Evolutionary conservation across 192 early-diverging fungal species (phyloP).

Genomic region (Phlyctochytrium bullatum): DNA sequence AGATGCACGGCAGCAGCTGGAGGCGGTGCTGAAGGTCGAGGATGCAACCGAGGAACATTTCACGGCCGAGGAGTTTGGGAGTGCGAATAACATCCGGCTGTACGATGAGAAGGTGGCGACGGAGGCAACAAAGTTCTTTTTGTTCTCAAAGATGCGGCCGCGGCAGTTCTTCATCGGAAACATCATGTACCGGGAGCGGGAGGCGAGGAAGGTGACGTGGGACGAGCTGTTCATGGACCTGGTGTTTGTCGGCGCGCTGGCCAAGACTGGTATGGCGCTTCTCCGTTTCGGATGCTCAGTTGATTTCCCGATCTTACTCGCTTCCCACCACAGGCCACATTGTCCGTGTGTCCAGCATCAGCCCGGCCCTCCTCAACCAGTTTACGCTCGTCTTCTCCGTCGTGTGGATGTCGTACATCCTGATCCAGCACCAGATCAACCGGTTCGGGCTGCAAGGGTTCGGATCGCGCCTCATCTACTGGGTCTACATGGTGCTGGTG

Average conservation of each 20-base stretch:
- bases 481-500: neutral
- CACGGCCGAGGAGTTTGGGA: conserved; percentile 1
- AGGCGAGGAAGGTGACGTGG: conserved; percentile 13
- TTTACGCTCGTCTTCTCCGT: neutral
- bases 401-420: neutral
- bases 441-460: neutral
- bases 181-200: conserved; percentile 10
- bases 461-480: neutral
- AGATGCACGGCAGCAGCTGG: neutral
- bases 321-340: neutral
- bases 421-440: neutral
- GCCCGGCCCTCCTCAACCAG: neutral
- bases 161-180: conserved; percentile 18
- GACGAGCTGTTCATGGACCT: conserved; percentile 11
- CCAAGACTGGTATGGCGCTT: neutral
- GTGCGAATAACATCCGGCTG: neutral
- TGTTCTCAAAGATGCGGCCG: conserved; percentile 10
- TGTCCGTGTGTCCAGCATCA: neutral
- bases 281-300: too few relatives aligned
- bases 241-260: neutral
- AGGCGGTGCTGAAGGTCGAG: neutral
- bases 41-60: neutral
- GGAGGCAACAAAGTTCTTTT: neutral
- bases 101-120: neutral
- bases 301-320: neutral